Percentiles rank a stretch among this genome's conserved stretches.
These are phyloP conservation scores for Erodium moschatum DNA, from an alignment of 441 rosid genomes.

Conservation along the genomic window DNA sequence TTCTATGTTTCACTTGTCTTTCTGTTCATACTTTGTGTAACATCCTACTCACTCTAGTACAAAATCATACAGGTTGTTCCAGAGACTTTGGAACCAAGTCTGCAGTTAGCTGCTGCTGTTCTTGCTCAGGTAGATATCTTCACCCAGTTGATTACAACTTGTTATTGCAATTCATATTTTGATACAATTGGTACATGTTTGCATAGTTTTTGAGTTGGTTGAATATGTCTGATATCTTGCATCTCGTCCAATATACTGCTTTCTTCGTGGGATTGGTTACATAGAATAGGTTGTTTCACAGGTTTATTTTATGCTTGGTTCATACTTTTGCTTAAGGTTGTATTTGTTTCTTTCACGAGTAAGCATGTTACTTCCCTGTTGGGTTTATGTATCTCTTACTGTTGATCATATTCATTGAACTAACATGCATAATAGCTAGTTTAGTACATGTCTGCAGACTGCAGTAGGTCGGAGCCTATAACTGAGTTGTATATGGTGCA, in stretches of 20 bases:
- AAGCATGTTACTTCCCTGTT: background rate
- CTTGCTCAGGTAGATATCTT: slow-evolving; percentile 69
- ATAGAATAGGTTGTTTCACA: background rate
- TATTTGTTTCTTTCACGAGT: background rate
- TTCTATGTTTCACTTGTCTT: background rate
- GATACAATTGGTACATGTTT: no score
- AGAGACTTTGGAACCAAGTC: slow-evolving; percentile 94
- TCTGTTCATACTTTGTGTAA: background rate
- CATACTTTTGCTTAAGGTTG: background rate
- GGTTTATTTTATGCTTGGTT: background rate
- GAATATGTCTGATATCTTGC: background rate
- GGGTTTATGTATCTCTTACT: no score
- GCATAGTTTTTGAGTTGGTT: background rate
- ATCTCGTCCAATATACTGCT: background rate
- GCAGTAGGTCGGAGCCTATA: background rate
- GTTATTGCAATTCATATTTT: background rate
- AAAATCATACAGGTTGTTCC: slow-evolving; percentile 68
- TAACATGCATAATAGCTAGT: background rate
- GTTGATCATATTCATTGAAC: background rate
- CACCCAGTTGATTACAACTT: background rate
- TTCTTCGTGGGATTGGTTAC: background rate
- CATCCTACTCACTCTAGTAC: background rate
- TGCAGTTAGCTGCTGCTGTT: slow-evolving; percentile 97
- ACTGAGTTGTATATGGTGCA: background rate
- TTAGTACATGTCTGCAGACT: background rate